These are phyloP conservation scores for Phyllachora maydis DNA, from an alignment of 2,329 filamentous ascomycete species.

Conservation along the genomic window DNA sequence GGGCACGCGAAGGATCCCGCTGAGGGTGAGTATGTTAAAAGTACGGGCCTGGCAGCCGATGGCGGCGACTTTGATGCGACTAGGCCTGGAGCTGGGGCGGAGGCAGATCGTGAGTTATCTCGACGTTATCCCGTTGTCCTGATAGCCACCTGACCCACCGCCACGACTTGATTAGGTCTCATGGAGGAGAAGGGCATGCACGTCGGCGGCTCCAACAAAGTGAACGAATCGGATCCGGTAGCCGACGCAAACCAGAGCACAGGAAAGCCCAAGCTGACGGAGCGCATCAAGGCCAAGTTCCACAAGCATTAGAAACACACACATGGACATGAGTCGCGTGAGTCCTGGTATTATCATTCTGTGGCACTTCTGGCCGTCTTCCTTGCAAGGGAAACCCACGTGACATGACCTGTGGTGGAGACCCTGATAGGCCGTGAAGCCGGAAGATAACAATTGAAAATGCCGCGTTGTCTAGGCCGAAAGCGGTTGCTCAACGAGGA, in stretches of 20 bases:
- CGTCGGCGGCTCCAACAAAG: slow-evolving; percentile 6
- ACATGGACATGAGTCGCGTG: too few species aligned
- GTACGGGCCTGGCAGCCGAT: slow-evolving; percentile 36
- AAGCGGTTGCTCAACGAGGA: too few species aligned
- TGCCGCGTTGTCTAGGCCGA: too few species aligned
- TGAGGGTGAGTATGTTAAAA: slow-evolving; percentile 36
- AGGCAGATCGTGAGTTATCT: slow-evolving; percentile 38
- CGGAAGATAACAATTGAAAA: too few species aligned
- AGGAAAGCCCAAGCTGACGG: slow-evolving; percentile 26
- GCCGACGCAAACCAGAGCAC: slow-evolving; percentile 8
- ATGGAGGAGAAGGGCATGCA: slow-evolving; percentile 30
- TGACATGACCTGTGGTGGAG: too few species aligned
- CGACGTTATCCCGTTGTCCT: not conserved
- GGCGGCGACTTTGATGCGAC: slow-evolving; percentile 47
- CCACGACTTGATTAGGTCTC: slow-evolving; percentile 18
- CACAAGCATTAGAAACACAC: slow-evolving; percentile 17
- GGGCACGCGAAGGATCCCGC: slow-evolving; percentile 33
- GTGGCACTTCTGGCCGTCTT: too few species aligned
- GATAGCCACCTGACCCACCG: not conserved
- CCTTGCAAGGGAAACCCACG: too few species aligned
- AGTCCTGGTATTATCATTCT: too few species aligned
- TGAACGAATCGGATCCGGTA: slow-evolving; percentile 5
- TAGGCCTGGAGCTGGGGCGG: slow-evolving; percentile 40
- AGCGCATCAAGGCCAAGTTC: slow-evolving; percentile 51
- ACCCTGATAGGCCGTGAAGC: too few species aligned